Base-by-base conservation (phyloP, 202 grass and related monocot genomes). In the Panicum virgatum region DNA sequence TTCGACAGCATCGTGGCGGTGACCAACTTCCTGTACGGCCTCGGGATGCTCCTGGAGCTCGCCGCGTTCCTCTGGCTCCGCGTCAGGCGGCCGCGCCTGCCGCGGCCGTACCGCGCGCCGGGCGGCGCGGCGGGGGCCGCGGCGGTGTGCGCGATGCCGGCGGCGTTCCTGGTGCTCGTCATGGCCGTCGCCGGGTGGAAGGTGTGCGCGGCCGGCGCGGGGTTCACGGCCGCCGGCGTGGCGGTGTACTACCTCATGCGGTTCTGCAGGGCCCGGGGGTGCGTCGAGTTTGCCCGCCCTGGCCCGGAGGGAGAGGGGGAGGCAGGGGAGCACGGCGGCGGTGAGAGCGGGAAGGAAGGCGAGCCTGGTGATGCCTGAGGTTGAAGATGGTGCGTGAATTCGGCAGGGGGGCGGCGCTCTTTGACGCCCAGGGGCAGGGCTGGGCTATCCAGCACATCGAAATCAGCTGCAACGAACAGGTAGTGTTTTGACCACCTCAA, bases 31-130 rank as follows among this genome's bases (percentile, higher is more conserved):
- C 84, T 94, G 59, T 94, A 94, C 84, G 69, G 86, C 85, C 86
- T 94, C 16, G 89, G 92, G 5, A 92, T 92, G 92, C 87, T 94
- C 48, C 74, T 94, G 22, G 92, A 94, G 84, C 89, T 94, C 69
- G 81, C 89, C 69, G 45, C 87, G 22, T 94, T 94, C 78, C 22
- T 87, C 12, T 84, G 80, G 80, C 80, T 91, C 34, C 61, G 92
- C 12, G 51, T 30, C 37, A 88, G 57, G 61, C n/a, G n/a, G n/a
- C n/a, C n/a, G n/a, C n/a, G n/a, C n/a, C n/a, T n/a, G n/a, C n/a
- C n/a, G n/a, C n/a, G n/a, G n/a, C n/a, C n/a, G n/a, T n/a, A n/a
- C n/a, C n/a, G n/a, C n/a, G n/a, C n/a, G n/a, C n/a, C n/a, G n/a
- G n/a, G 86, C 43, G 63, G 63, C 5, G 30, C 77, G 3, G 64